These are phyloP conservation scores for Tilletia caries DNA, from an alignment of 1,284 basidiomycete genomes.

Conservation along the genomic window DNA sequence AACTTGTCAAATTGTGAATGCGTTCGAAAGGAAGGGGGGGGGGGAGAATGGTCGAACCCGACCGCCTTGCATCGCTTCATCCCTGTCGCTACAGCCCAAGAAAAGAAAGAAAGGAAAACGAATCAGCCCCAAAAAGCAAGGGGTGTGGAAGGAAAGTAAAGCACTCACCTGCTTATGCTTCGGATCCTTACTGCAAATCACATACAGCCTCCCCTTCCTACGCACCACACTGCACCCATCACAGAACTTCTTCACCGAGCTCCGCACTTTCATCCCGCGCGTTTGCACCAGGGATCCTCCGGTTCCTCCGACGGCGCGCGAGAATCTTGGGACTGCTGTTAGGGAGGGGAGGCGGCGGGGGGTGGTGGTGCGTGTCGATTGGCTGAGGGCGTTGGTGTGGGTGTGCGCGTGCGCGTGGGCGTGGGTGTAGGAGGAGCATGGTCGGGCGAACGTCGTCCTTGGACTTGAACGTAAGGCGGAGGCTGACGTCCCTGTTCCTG, in stretches of 20 bases:
- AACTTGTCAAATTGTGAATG: no score
- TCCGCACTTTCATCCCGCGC: constrained; percentile 92
- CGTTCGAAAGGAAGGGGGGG: no score
- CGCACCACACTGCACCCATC: constrained; percentile 52
- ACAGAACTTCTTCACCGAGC: constrained; percentile 73
- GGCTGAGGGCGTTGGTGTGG: neutral
- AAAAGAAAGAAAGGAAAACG: neutral
- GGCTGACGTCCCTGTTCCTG: neutral
- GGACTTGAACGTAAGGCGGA: neutral
- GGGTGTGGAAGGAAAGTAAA: neutral
- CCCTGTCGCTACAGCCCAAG: neutral
- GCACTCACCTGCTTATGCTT: constrained; percentile 91
- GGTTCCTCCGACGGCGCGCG: neutral
- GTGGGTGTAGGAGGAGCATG: neutral
- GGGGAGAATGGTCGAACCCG: no score
- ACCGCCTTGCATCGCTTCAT: neutral
- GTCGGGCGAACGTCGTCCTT: neutral
- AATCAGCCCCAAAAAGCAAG: neutral
- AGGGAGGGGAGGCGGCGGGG: no score
- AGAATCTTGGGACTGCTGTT: neutral
- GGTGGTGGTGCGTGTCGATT: neutral
- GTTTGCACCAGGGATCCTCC: neutral
- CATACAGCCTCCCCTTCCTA: constrained; percentile 85
- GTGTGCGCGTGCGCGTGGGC: neutral
- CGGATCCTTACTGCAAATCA: constrained; percentile 88